These are phyloP conservation scores for Kluyveromyces siamensis DNA, from an alignment of 805 yeast genomes.

Conservation along the genomic window DNA sequence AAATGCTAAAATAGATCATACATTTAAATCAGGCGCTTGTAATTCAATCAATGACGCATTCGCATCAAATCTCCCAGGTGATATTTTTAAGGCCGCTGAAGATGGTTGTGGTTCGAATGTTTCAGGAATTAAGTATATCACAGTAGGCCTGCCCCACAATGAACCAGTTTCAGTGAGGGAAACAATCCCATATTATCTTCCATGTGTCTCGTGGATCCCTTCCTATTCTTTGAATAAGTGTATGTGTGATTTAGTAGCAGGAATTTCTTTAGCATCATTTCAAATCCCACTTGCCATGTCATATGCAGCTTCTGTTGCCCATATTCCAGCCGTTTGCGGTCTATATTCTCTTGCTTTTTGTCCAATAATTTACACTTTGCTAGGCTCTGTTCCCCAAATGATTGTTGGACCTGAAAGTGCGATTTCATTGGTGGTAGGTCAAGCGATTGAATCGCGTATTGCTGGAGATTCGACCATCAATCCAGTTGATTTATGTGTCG, in stretches of 20 bases:
- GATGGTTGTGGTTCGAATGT: not conserved
- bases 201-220: conserved; percentile 60
- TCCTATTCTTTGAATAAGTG: conserved; percentile 34
- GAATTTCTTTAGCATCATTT: conserved; percentile 79
- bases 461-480: conserved; percentile 35
- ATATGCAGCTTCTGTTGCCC: conserved; percentile 76
- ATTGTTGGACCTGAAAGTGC: conserved; percentile 92
- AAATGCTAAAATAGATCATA: not conserved
- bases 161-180: conserved; percentile 7
- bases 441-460: conserved; percentile 51
- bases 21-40: not conserved
- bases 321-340: conserved; percentile 75
- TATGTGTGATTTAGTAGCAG: conserved; percentile 67
- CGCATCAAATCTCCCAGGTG: not conserved
- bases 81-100: not conserved
- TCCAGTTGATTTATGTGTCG: conserved; percentile 51
- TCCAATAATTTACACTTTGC: conserved; percentile 64
- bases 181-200: conserved; percentile 52
- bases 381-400: conserved; percentile 84
- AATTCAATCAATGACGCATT: not conserved
- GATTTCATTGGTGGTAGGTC: conserved; percentile 74
- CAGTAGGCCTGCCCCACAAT: conserved; percentile 1
- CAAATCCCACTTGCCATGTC: conserved; percentile 74
- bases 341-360: conserved; percentile 67
- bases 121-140: not conserved